A percentile compares a stretch with the other conserved stretches of the same genome.
Evolutionary conservation across 2,329 filamentous ascomycete species (phyloP).

Genomic region (Colletotrichum tofieldiae): DNA sequence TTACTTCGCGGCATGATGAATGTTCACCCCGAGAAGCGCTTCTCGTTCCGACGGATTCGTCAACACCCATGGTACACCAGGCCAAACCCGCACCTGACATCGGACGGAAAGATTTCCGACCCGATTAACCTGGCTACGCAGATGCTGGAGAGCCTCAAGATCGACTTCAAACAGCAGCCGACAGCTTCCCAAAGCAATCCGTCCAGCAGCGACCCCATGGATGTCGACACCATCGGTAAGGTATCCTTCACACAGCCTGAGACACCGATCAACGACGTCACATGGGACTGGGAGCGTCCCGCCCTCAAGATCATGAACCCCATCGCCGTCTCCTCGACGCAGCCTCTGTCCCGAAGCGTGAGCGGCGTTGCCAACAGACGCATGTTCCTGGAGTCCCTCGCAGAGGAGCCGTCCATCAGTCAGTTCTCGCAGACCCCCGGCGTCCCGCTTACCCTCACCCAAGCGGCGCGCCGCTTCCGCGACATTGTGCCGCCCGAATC

Average conservation of each 20-base stretch:
- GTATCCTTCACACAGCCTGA: constrained; percentile 91
- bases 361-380: constrained; percentile 50
- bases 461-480: constrained; percentile 88
- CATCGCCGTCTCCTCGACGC: constrained; percentile 63
- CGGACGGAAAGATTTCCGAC: constrained; percentile 82
- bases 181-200: constrained; percentile 61
- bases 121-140: constrained; percentile 90
- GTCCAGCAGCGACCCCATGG: constrained; percentile 72
- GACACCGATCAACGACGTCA: constrained; percentile 78
- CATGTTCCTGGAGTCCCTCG: constrained; percentile 74
- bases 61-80: constrained; percentile 96
- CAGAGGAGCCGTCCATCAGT: constrained; percentile 87
- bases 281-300: constrained; percentile 92
- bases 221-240: constrained; percentile 71
- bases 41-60: constrained; percentile 88
- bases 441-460: constrained; percentile 87
- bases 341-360: constrained; percentile 59
- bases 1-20: constrained; percentile 95
- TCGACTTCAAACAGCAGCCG: constrained; percentile 84
- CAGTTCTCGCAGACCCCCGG: constrained; percentile 88
- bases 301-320: constrained; percentile 67
- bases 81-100: constrained; percentile 81
- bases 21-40: constrained; percentile 80
- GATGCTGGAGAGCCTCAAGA: constrained; percentile 92
- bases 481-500: constrained; percentile 92